Percentiles rank a stretch among this genome's conserved stretches.
Conservation (phyloP, 2,329 filamentous ascomycete species). For the Cladobotryum mycophilum region DNA sequence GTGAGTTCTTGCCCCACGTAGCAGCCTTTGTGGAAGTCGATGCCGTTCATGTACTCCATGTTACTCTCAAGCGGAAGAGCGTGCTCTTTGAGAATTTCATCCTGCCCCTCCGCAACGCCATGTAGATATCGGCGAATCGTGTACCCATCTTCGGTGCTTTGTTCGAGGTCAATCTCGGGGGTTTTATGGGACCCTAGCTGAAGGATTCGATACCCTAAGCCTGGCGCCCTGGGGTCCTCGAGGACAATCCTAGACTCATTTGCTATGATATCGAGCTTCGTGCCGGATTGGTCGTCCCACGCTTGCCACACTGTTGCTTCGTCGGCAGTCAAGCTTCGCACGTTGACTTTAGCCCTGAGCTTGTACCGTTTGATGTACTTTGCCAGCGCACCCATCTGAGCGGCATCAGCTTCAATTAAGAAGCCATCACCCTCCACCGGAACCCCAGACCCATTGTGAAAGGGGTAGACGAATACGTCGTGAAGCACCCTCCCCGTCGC, state of each 20-base stretch:
- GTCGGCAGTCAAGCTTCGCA: constrained; percentile 57
- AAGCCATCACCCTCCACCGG: constrained; percentile 33
- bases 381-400: constrained; percentile 54
- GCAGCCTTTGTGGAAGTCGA: constrained; percentile 94
- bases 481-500: constrained; percentile 77
- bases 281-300: constrained; percentile 53
- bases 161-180: constrained; percentile 37
- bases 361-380: constrained; percentile 81
- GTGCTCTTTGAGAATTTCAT: constrained; percentile 64
- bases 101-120: constrained; percentile 79
- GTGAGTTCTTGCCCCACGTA: constrained; percentile 97
- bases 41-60: constrained; percentile 75
- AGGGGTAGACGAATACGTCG: constrained; percentile 84
- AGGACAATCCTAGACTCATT: constrained; percentile 28
- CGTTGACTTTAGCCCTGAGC: constrained; percentile 69
- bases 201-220: constrained; percentile 48
- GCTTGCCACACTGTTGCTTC: constrained; percentile 66
- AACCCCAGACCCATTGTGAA: constrained; percentile 27
- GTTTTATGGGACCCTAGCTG: constrained; percentile 21
- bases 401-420: constrained; percentile 76
- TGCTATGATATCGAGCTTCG: not conserved
- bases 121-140: constrained; percentile 68
- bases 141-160: constrained; percentile 55
- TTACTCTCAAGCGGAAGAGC: constrained; percentile 85
- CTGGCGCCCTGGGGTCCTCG: constrained; percentile 48